Evolutionary conservation across 2,329 filamentous ascomycete species (phyloP), one percentile per base, ranked within the genome.

Genomic region (Cladophialophora immunda): DNA sequence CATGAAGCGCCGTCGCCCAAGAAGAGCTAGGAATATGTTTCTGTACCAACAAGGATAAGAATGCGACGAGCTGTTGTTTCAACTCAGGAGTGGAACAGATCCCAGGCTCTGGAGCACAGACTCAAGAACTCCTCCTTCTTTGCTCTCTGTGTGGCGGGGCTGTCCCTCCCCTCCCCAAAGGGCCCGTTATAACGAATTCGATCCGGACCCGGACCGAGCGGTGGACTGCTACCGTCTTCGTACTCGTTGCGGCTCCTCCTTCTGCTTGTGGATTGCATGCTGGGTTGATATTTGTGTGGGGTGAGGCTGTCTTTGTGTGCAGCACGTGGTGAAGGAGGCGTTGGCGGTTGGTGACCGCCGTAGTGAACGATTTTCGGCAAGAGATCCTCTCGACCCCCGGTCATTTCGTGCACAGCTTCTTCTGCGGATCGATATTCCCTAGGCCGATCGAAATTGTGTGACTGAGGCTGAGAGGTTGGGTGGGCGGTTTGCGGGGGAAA

Each of bases 281-380:
- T 69, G 70, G 70, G 66, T 69, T 69, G 78, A 74, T 78, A 80
- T 66, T 71, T 88, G 66, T 85, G 69, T 76, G 73, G 73, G 76
- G 75, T 75, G 76, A 80, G 71, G 77, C 79, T 66, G 74, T 75
- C 58, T 73, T 64, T 72, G n/a, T 67, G 73, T 62, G 84, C 84
- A 73, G 80, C 78, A 70, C 78, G 81, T 63, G 89, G 92, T 53
- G 93, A 96, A 4, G 93, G 93, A 38, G 94, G 94, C 1, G 94
- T 97, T 3, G 94, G 94, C 47, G 94, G 94, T 78, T 97, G 94
- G 76, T 96, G 93, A 55, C 93, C 93, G 45, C 92, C 93, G 78
- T 99, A 99, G 80, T 98, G 95, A 15, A 99, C 92, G 65, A 98
- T 88, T 79, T 94, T 95, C 25, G 95, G 95, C 58, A 97, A 84